phyloP scores from a whole-genome alignment of 805 yeast genomes.

The Suhomyces sp. region DNA sequence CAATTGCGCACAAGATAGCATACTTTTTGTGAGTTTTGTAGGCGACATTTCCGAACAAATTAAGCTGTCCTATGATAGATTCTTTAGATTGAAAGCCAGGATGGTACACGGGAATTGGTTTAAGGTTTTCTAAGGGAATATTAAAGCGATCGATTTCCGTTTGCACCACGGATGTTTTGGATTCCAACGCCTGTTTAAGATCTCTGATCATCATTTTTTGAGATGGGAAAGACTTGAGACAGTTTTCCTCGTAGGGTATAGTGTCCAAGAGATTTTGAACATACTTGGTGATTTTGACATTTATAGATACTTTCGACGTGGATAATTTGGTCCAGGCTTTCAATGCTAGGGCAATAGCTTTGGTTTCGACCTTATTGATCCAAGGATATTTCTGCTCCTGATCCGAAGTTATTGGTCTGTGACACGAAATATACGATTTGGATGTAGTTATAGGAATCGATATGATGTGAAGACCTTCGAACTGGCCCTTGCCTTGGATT shows the following conservation, averaged over 20 bases:
- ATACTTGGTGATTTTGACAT: slow-evolving; percentile 54
- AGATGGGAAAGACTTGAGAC: slow-evolving; percentile 75
- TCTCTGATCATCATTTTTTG: slow-evolving; percentile 54
- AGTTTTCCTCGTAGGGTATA: slow-evolving; percentile 78
- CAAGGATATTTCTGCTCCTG: slow-evolving; percentile 29
- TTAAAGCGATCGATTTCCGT: slow-evolving; percentile 24
- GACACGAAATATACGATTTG: slow-evolving; percentile 65
- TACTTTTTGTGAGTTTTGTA: slow-evolving; percentile 53
- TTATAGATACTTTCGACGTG: slow-evolving; percentile 52
- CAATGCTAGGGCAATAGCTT: slow-evolving; percentile 47
- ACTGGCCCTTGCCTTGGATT: background rate
- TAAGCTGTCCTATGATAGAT: slow-evolving; percentile 38
- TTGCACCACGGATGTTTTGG: slow-evolving; percentile 17
- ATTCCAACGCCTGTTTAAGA: slow-evolving; percentile 22
- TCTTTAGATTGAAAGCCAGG: slow-evolving; percentile 33
- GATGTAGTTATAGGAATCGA: slow-evolving; percentile 69
- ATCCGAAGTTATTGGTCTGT: slow-evolving; percentile 31
- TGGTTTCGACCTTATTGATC: slow-evolving; percentile 43
- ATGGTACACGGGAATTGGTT: slow-evolving; percentile 41
- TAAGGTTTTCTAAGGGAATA: slow-evolving; percentile 28
- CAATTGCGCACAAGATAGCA: slow-evolving; percentile 51
- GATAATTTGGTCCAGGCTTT: slow-evolving; percentile 63
- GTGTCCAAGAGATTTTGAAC: slow-evolving; percentile 54
- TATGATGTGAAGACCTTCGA: slow-evolving; percentile 49
- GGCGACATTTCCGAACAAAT: slow-evolving; percentile 42